Percentiles rank a stretch among this genome's conserved stretches.
These are phyloP conservation scores for Saccharum officinarum DNA, from an alignment of 176 grass and related monocot species.

Conservation along the genomic window DNA sequence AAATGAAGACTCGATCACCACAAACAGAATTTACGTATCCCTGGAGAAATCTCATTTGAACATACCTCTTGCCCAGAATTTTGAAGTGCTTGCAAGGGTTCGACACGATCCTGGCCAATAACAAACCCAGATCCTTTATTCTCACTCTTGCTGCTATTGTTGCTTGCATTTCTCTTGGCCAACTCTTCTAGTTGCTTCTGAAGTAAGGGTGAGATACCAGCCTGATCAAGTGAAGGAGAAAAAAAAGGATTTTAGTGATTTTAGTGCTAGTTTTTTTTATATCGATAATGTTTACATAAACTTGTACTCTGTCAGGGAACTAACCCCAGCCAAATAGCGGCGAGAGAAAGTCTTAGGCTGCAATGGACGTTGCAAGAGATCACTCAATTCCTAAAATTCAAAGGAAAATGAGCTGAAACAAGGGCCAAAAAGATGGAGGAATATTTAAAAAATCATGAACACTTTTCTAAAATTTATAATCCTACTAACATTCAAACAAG, in stretches of 20 bases:
- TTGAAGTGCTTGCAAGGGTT: slow-evolving; percentile 88
- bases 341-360: slow-evolving; percentile 78
- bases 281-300: slow-evolving; percentile 3
- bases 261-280: neutral
- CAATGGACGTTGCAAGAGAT: slow-evolving; percentile 59
- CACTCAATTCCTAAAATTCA: slow-evolving; percentile 63
- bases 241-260: neutral
- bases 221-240: slow-evolving; percentile 47
- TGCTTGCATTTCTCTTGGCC: slow-evolving; percentile 49
- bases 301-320: slow-evolving; percentile 29
- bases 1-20: neutral
- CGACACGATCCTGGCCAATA: slow-evolving; percentile 80
- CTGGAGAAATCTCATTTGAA: neutral
- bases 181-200: slow-evolving; percentile 87
- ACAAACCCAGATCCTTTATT: slow-evolving; percentile 60
- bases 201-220: slow-evolving; percentile 68
- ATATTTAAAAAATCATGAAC: slow-evolving; percentile 32
- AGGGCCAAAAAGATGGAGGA: slow-evolving; percentile 10
- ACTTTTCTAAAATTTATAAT: slow-evolving; percentile 19
- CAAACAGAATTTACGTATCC: neutral
- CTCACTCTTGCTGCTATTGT: slow-evolving; percentile 24
- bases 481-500: neutral
- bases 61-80: slow-evolving; percentile 77
- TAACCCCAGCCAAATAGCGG: slow-evolving; percentile 89
- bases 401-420: slow-evolving; percentile 37